Conservation (phyloP, 2,329 filamentous ascomycete genomes). For the Cladosporium halotolerans region DNA sequence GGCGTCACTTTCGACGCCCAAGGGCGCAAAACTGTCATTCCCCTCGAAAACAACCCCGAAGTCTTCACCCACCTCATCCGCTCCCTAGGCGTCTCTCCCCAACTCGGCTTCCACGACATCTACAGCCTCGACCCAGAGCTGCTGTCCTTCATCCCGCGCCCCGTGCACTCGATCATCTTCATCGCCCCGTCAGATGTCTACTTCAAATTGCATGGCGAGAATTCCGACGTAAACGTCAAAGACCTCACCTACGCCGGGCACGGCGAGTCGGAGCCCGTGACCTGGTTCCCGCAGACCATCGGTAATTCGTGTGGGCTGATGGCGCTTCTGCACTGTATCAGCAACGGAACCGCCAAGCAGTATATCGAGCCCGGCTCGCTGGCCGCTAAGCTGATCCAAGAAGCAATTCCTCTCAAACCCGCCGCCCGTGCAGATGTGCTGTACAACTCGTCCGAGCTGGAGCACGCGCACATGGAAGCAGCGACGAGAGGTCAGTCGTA, state of each 20-base stretch:
- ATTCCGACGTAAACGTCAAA: constrained; percentile 32
- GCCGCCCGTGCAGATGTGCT: constrained; percentile 45
- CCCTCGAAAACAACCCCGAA: constrained; percentile 49
- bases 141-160: constrained; percentile 46
- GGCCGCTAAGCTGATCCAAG: constrained; percentile 40
- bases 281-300: constrained; percentile 57
- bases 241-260: constrained; percentile 38
- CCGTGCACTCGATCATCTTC: constrained; percentile 49
- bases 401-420: constrained; percentile 40
- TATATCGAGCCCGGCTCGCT: constrained; percentile 39
- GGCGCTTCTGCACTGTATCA: constrained; percentile 48
- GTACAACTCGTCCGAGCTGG: constrained; percentile 42
- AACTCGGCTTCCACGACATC: constrained; percentile 49
- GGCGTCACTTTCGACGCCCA: constrained; percentile 21
- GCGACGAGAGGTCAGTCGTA: constrained; percentile 38
- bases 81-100: constrained; percentile 42
- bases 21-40: constrained; percentile 28
- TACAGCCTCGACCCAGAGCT: constrained; percentile 47
- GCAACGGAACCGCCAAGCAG: constrained; percentile 43
- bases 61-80: constrained; percentile 47
- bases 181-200: constrained; percentile 44
- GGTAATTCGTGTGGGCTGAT: constrained; percentile 55
- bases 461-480: constrained; percentile 38
- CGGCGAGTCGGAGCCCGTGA: constrained; percentile 46
- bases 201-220: constrained; percentile 35